These are phyloP conservation scores for Picocystis sp. DNA, from an alignment of 163 green algal species.

Conservation along the genomic window DNA sequence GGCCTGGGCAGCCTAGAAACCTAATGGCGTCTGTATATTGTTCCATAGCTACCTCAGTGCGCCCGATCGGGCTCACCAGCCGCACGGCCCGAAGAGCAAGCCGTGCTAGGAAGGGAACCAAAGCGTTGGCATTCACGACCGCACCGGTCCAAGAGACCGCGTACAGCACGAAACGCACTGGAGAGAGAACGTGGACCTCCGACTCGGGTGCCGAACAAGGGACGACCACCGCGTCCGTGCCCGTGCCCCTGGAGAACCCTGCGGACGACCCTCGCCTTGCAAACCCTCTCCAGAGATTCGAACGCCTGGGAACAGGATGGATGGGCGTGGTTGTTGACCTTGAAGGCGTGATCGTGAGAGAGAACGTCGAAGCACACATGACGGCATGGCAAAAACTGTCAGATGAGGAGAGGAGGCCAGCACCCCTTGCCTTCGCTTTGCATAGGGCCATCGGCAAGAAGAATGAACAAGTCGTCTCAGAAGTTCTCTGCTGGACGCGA, in stretches of 20 bases:
- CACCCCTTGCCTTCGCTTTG: slow-evolving; percentile 45
- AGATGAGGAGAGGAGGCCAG: slow-evolving; percentile 53
- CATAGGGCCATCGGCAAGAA: slow-evolving; percentile 55
- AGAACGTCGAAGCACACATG: slow-evolving; percentile 36
- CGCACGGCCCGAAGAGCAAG: too few species aligned
- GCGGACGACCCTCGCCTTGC: slow-evolving; percentile 46
- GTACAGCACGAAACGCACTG: too few species aligned
- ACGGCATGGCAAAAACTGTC: slow-evolving; percentile 61
- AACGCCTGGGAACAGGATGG: slow-evolving; percentile 59
- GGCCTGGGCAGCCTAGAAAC: too few species aligned
- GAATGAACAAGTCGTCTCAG: slow-evolving; percentile 54
- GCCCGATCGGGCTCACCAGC: too few species aligned
- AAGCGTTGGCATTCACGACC: too few species aligned
- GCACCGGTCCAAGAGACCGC: too few species aligned
- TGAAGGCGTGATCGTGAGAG: slow-evolving; percentile 53
- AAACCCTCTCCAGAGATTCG: slow-evolving; percentile 52
- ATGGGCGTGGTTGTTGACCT: slow-evolving; percentile 71
- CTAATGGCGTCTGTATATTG: too few species aligned
- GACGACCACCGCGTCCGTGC: too few species aligned
- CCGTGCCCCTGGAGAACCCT: slow-evolving; percentile 23
- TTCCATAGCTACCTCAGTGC: too few species aligned
- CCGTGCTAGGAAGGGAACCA: too few species aligned
- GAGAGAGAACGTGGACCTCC: too few species aligned
- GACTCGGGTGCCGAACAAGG: too few species aligned
- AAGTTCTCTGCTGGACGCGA: slow-evolving; percentile 77